These are phyloP conservation scores for Sporothrix brunneoviolacea DNA, from an alignment of 2,329 filamentous ascomycete genomes.

Conservation along the genomic window DNA sequence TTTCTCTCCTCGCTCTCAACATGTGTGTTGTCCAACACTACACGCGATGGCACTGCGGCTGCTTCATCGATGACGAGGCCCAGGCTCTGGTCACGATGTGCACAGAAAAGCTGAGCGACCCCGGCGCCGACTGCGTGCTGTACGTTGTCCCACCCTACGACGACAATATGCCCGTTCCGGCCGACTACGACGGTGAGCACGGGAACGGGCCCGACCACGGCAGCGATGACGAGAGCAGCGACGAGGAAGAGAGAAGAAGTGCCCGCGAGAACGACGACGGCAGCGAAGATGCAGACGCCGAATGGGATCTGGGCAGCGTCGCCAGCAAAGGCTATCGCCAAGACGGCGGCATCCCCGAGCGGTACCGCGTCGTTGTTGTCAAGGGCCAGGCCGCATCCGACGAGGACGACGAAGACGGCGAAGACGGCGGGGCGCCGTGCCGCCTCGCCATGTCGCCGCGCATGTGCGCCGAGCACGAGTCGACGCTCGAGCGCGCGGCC, in stretches of 20 bases:
- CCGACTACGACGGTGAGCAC: neutral
- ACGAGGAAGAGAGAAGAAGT: neutral
- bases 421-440: no score
- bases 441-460: conserved; percentile 4
- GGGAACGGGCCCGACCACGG: neutral
- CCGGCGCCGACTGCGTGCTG: neutral
- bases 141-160: neutral
- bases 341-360: neutral
- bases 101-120: neutral
- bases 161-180: neutral
- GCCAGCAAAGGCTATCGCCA: no score
- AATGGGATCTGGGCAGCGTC: no score
- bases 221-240: neutral
- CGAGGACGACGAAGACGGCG: neutral
- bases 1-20: neutral
- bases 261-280: neutral
- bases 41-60: conserved; percentile 12
- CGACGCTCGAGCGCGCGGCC: neutral
- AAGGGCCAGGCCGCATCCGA: neutral
- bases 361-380: no score
- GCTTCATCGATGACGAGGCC: neutral
- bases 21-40: conserved; percentile 12
- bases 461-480: conserved; percentile 12
- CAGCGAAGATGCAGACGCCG: no score
- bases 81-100: conserved; percentile 5